Evolutionary conservation across 768 basidiomycete species (phyloP), one percentile per base, ranked within the genome.

Genomic region (Phlebiopsis flavidoalba): DNA sequence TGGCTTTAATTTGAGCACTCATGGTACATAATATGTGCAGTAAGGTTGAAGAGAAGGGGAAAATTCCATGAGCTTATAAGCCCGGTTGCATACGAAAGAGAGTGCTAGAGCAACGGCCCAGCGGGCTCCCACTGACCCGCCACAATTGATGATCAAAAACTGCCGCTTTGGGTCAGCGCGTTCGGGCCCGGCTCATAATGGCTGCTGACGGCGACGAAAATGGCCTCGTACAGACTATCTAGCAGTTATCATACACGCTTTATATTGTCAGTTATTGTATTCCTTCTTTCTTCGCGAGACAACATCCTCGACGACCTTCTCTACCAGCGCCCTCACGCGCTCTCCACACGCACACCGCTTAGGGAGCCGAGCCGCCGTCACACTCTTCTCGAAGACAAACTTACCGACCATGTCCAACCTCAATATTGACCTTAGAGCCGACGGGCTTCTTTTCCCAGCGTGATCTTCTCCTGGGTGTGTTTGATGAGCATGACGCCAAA

Each of bases 401-500:
- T 96, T 96, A 15, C 91, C 94, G 19, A 95, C 86, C 85, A 94
- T 93, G 71, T 97, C n/a, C 94, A 48, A 89, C 94, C 76, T 99
- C 97, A 61, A 99, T 83, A 69, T 99, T 99, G 55, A 98, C 95
- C 67, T 81, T 89, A 51, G 83, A 83, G 0, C 95, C 95, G 1
- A 89, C 71, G 2, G 67, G 65, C 73, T 98, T 99, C 62, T 75
- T 80, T n/a, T 43, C 82, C 81, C 55, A 99, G 79, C 1, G 91
- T 88, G 60, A 98, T 88, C 74, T 88, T 93, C 67, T 86, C 76
- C 70, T 97, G 96, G 11, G 93, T 95, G 74, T 98, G 95, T 66
- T 84, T 84, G 74, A 99, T 95, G 65, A 99, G 83, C 95, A 98
- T 98, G 55, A 99, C 82, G 36, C 87, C 86, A 69, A 98, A 96